phyloP scores from a whole-genome alignment of 2,329 filamentous ascomycete genomes.

The Colletotrichum lindemuthianum region DNA sequence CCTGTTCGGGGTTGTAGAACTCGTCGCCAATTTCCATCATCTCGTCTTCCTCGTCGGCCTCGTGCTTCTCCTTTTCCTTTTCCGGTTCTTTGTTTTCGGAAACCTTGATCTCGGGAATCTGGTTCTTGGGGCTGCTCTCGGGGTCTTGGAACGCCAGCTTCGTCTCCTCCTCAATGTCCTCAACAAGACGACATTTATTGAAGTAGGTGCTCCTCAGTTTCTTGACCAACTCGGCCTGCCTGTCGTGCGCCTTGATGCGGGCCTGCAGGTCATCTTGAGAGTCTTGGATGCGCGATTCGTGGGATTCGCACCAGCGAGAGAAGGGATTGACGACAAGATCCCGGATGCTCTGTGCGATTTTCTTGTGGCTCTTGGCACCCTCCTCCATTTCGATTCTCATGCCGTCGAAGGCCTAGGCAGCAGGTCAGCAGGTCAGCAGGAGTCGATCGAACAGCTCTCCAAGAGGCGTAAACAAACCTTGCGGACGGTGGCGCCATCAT shows the following conservation, averaged over 20 bases:
- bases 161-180: constrained; percentile 98
- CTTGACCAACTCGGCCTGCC: constrained; percentile 88
- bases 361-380: constrained; percentile 88
- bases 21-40: constrained; percentile 91
- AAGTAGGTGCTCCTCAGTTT: constrained; percentile 97
- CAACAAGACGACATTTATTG: constrained; percentile 96
- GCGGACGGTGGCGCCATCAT: constrained; percentile 94
- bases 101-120: constrained; percentile 89
- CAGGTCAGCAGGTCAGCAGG: constrained; percentile 40
- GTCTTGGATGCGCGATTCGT: constrained; percentile 89
- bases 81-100: constrained; percentile 67
- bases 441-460: constrained; percentile 9
- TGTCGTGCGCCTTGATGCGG: constrained; percentile 92
- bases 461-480: constrained; percentile 60
- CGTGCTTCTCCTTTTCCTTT: constrained; percentile 56
- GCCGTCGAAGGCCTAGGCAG: constrained; percentile 85
- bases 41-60: constrained; percentile 79
- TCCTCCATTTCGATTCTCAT: constrained; percentile 93
- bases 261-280: constrained; percentile 94
- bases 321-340: constrained; percentile 96
- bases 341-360: constrained; percentile 95
- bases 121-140: constrained; percentile 72
- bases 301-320: constrained; percentile 93
- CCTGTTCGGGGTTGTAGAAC: constrained; percentile 82
- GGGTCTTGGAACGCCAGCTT: constrained; percentile 97